Evolutionary conservation across 306 rosid genomes (phyloP), one percentile per base, ranked within the genome.

Genomic region (Rosa persica): DNA sequence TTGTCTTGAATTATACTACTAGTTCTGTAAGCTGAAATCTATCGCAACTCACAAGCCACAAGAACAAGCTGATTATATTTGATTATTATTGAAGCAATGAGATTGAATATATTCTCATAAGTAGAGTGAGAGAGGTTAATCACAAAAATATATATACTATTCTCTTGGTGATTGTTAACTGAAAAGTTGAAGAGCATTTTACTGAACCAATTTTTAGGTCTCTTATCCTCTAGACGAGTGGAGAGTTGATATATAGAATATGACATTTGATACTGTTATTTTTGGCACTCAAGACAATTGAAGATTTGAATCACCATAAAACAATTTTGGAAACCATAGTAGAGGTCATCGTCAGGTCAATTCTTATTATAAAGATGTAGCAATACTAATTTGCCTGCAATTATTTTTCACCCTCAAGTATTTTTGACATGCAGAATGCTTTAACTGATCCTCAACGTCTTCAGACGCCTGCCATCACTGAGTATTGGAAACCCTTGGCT

Each of bases 401-500:
- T n/a, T n/a, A n/a, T 39, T n/a, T 39, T 42, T 22, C 72, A 4
- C 55, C 42, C 8, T 30, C 5, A 5, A 15, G 39, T 8, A 34
- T 16, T 46, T 65, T 78, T 78, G 83, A 66, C 83, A 79, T 72
- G 68, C 93, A 92, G 97, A 88, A 88, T 85, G 97, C 98, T 79
- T 87, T 95, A 83, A 95, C 91, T 4, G 88, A 95, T 88, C 89
- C 97, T 86, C 98, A 90, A 75, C 98, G 97, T 74, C 95, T 95
- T 84, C 89, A 85, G 81, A 95, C 95, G 64, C 98, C 98, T 80
- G 83, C 90, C n/a, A 92, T 95, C 78, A 78, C 81, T 80, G 98
- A 91, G 73, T 95, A 92, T 83, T 95, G 97, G 97, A 94, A 91
- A 81, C 93, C 97, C 73, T 85, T 95, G 89, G 97, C 95, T 65